Base-by-base conservation (phyloP, 2,329 filamentous ascomycete genomes). In the Venturia asperata region DNA sequence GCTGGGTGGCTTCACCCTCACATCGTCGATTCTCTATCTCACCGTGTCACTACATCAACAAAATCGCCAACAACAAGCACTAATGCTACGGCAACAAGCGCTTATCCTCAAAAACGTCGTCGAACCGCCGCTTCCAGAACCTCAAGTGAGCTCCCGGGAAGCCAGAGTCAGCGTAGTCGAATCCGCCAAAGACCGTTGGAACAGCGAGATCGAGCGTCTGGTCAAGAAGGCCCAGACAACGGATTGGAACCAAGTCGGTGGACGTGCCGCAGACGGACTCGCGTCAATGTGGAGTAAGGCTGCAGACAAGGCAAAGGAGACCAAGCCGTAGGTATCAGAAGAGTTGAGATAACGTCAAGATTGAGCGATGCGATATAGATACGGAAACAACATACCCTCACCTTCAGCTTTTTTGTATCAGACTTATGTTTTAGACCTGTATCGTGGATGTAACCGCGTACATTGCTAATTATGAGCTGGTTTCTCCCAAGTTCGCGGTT, bases 1-100 rank as follows among this genome's bases (percentile, higher is more conserved):
- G 80, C 74, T 82, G 66, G 77, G 79, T 70, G 80, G 80, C 72
- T 74, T 81, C 67, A 81, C 80, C 66, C 76, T 82, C 64, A 82
- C 80, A 62, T 77, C 79, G 13, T 74, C 78, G n/a, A 61, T 77
- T 63, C 67, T 77, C 66, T 77, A 77, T 71, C 71, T 76, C 64
- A 73, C 73, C 30, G 65, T 75, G 30, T 70, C 74, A 42, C 70
- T 81, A 42, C 80, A 82, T 74, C 74, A 76, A n/a, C 74, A 74
- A 65, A 81, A 79, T 70, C 77, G 80, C 67, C 67, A 74, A 61
- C 72, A 77, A 67, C 80, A 82, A 73, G 72, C 78, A 62, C 70
- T 75, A 10, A 74, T 80, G 11, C 74, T 82, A 5, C 77, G 76
- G 66, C 79, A 81, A 69, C 79, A 80, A 71, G 72, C 76, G 49